phyloP scores from a whole-genome alignment of 352 stramenopile genomes.

The Phytophthora cryptogea region DNA sequence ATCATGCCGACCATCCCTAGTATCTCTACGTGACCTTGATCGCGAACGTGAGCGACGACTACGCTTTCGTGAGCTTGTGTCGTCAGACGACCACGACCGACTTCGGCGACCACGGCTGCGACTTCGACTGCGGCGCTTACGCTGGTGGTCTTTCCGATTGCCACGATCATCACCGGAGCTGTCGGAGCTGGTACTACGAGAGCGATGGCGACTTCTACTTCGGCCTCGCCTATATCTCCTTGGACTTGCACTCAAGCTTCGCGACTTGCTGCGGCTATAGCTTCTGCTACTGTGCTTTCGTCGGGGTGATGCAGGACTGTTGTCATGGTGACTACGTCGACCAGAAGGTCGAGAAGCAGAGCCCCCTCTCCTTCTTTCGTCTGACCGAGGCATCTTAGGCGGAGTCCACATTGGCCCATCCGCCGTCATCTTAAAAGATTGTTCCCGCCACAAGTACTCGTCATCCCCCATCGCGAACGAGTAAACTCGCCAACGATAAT shows the following conservation, averaged over 20 bases:
- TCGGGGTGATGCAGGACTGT: conserved; percentile 13
- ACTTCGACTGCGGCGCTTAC: conserved; percentile 29
- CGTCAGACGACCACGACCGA: conserved; percentile 34
- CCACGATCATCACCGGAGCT: conserved; percentile 17
- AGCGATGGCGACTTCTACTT: conserved; percentile 35
- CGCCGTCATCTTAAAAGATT: conserved; percentile 66
- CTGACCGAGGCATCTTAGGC: conserved; percentile 32
- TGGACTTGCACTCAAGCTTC: conserved; percentile 31
- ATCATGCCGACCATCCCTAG: conserved; percentile 14
- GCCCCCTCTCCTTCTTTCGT: conserved; percentile 10
- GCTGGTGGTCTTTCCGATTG: conserved; percentile 15
- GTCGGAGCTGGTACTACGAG: conserved; percentile 26
- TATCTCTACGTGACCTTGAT: conserved; percentile 4
- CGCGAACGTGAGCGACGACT: conserved; percentile 24
- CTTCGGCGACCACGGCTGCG: conserved; percentile 27
- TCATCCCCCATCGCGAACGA: conserved; percentile 74
- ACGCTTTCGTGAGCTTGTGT: conserved; percentile 20
- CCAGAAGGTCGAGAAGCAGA: conserved; percentile 34
- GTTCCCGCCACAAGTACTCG: conserved; percentile 46
- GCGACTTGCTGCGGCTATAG: conserved; percentile 45
- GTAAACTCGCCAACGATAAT: conserved; percentile 81
- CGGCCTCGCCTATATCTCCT: conserved; percentile 33
- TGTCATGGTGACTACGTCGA: conserved; percentile 10
- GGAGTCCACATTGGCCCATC: conserved; percentile 68
- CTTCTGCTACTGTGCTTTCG: conserved; percentile 18